Base-by-base conservation (phyloP, 176 grass and related monocot genomes). In the Saccharum spontaneum region DNA sequence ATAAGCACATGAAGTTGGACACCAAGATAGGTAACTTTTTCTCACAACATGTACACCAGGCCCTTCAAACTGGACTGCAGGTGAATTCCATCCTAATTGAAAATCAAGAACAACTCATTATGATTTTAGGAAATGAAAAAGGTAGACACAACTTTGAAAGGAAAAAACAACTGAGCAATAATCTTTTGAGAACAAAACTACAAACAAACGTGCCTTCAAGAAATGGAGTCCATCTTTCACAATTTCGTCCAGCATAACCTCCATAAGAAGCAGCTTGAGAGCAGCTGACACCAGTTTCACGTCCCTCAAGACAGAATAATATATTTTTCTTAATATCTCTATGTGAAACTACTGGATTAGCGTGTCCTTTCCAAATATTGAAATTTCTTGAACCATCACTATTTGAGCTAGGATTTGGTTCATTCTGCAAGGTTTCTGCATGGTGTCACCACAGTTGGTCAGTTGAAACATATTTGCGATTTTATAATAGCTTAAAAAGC, bases 361-460 rank as follows among this genome's bases (percentile, higher is more conserved):
- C 74, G 85, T 95, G 91, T 46, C 96, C 91, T 84, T 86, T 98
- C 96, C 96, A 98, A 83, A 95, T 92, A 90, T 87, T 85, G 65
- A 30, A 63, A 71, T 76, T 88, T 83, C 86, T 89, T 79, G 71
- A 50, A 76, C 76, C 88, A 30, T 89, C 89, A 34, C 55, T 70
- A 71, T 86, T 46, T 84, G 93, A 98, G 78, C 40, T 95, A 82
- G 87, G 90, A 84, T 92, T 80, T 72, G 65, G 82, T 39, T 93
- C 82, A 59, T 80, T 46, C 90, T 10, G 74, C 70, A 38, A 69
- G 37, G 52, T 76, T 81, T 67, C 93, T 94, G 88, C 67, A 82
- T 41, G 67, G 33, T 59, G 5, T 81, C 69, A 88, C 24, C 66
- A 71, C 39, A 86, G 12, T 77, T 62, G 33, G 79, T 81, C 37